Evolutionary conservation across 2,329 filamentous ascomycete genomes (phyloP).

Genomic region (Aspergillus sp.): DNA sequence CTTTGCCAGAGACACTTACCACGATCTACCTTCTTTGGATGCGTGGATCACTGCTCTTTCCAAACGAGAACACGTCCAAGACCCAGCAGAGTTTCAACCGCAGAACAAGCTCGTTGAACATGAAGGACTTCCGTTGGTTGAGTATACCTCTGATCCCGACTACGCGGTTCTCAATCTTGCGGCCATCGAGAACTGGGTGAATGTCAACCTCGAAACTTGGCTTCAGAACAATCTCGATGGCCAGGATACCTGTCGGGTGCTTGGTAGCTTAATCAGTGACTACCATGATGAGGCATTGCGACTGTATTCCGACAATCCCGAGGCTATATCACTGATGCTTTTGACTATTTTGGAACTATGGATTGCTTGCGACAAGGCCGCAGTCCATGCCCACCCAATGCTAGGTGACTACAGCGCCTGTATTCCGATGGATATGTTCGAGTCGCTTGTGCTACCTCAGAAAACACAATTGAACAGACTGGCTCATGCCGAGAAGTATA

Average conservation of each 20-base stretch:
- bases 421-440: slow-evolving; percentile 34
- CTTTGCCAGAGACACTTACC: slow-evolving; percentile 15
- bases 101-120: background rate
- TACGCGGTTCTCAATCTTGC: slow-evolving; percentile 30
- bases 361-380: slow-evolving; percentile 56
- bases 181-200: slow-evolving; percentile 54
- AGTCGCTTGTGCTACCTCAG: slow-evolving; percentile 21
- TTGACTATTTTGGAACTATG: slow-evolving; percentile 60
- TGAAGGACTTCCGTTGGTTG: background rate
- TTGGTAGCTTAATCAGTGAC: slow-evolving; percentile 29
- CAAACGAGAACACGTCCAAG: background rate
- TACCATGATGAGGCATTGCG: slow-evolving; percentile 34
- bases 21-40: slow-evolving; percentile 13
- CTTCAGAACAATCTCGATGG: slow-evolving; percentile 25
- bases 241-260: slow-evolving; percentile 23
- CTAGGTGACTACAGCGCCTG: slow-evolving; percentile 50
- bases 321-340: slow-evolving; percentile 55
- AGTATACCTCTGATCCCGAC: background rate
- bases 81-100: background rate
- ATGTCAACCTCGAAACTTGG: slow-evolving; percentile 42
- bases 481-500: slow-evolving; percentile 48
- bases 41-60: slow-evolving; percentile 1
- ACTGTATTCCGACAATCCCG: slow-evolving; percentile 45
- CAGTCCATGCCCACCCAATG: slow-evolving; percentile 39
- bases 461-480: slow-evolving; percentile 24